Percentiles rank a stretch among this genome's conserved stretches.
Conservation (phyloP, 2,329 filamentous ascomycete species). For the Talaromyces amestolkiae region DNA sequence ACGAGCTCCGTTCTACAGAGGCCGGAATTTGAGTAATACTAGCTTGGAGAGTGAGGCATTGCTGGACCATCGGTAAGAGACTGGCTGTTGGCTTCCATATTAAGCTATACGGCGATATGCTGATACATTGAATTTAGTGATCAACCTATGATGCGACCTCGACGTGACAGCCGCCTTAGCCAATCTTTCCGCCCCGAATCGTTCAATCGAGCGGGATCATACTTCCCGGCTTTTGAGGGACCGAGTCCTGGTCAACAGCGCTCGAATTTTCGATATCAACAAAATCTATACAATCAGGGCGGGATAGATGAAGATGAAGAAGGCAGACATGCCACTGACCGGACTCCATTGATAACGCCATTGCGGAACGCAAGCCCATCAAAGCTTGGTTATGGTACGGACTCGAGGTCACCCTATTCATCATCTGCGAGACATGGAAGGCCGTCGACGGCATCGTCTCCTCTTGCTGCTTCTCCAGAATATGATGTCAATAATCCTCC, state of each 20-base stretch:
- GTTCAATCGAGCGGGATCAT: slow-evolving; percentile 16
- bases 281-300: slow-evolving; percentile 11
- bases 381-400: slow-evolving; percentile 34
- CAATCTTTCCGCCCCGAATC: slow-evolving; percentile 39
- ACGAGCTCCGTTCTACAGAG: slow-evolving; percentile 54
- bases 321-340: slow-evolving; percentile 45
- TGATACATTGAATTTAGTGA: slow-evolving; percentile 25
- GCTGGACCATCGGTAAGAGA: slow-evolving; percentile 73
- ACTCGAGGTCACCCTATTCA: slow-evolving; percentile 29
- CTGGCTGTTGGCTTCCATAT: background rate
- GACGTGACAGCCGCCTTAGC: slow-evolving; percentile 53
- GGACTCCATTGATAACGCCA: slow-evolving; percentile 53
- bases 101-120: background rate
- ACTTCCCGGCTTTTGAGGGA: slow-evolving; percentile 14
- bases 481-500: slow-evolving; percentile 67
- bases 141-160: slow-evolving; percentile 61
- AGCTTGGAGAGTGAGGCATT: slow-evolving; percentile 87
- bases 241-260: slow-evolving; percentile 14
- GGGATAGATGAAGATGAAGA: slow-evolving; percentile 27
- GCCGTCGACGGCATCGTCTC: slow-evolving; percentile 31
- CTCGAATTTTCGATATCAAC: slow-evolving; percentile 10
- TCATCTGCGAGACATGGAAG: slow-evolving; percentile 25
- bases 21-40: slow-evolving; percentile 69
- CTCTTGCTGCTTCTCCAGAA: slow-evolving; percentile 31
- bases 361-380: slow-evolving; percentile 34